Evolutionary conservation across 768 basidiomycete species (phyloP), one percentile per base, ranked within the genome.

Genomic region (Boletus eberwhitei): DNA sequence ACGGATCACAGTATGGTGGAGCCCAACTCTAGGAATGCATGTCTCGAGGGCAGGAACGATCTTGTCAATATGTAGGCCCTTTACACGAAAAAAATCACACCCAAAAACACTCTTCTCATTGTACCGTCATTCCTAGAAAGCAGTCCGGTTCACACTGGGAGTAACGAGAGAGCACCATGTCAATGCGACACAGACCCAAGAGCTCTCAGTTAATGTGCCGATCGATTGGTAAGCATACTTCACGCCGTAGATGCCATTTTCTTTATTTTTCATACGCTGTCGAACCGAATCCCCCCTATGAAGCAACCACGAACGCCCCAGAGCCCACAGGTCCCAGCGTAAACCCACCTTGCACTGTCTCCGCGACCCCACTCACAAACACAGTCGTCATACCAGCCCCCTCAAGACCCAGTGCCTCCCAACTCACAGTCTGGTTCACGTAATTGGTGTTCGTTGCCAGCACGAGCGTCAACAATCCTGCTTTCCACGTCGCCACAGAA

Each of bases 381-480:
- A 58, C 40, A 8, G 35, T 41, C 11, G 24, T 48, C 38, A 16
- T 43, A 14, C 21, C 40, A 4, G 0, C 1, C 19, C 59, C 58
- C 9, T 37, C 32, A 2, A 73, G 66, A 5, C 55, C 55, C 39
- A 79, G 37, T 21, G 71, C 69, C 0, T 53, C 24, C 48, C 79
- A 67, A 1, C 42, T 39, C 6, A 83, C 63, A 0, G 63, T 70
- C 36, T 66, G 63, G 5, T 66, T 56, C 26, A 71, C 63, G 38
- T 80, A 75, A 38, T 80, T 72, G 61, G 78, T 77, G 63, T 86
- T 86, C 1, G 77, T 71, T 8, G 75, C 81, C 3, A 84, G 70
- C 14, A 81, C 72, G 36, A 85, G 73, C 0, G 77, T 80, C 26
- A 75, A 59, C 4, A 34, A 26, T 0, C 68, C 72, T 2, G 76